Conservation (phyloP, 805 yeast species). For the Komagataella ulmi region DNA sequence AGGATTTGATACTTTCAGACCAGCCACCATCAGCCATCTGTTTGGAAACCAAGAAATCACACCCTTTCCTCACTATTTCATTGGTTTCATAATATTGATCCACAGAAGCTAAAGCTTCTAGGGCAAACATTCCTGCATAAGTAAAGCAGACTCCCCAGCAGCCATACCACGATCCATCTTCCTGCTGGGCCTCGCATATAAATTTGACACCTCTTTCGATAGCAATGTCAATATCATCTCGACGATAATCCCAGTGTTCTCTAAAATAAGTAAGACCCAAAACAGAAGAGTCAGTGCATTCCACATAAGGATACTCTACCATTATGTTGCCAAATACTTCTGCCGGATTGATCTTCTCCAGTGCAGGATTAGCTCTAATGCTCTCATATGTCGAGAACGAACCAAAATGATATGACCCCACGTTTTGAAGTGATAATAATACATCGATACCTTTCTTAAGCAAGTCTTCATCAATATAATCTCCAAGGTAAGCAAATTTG, state of each 20-base stretch:
- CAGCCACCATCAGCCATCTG: conserved; percentile 92
- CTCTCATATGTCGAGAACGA: conserved; percentile 87
- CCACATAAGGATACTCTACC: conserved; percentile 98
- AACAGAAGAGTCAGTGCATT: conserved; percentile 93
- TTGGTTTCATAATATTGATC: conserved; percentile 52
- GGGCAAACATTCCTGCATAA: conserved; percentile 95
- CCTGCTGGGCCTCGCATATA: conserved; percentile 51
- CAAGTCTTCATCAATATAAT: conserved; percentile 31
- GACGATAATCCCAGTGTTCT: conserved; percentile 49
- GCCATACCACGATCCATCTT: conserved; percentile 96
- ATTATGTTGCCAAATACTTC: conserved; percentile 96
- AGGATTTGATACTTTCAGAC: conserved; percentile 90
- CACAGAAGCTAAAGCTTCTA: conserved; percentile 75
- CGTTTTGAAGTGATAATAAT: conserved; percentile 63
- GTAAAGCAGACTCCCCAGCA: conserved; percentile 97
- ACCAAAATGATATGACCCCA: conserved; percentile 70
- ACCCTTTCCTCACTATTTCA: conserved; percentile 54
- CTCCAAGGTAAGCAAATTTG: conserved; percentile 25
- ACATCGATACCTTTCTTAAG: conserved; percentile 66
- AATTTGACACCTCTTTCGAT: conserved; percentile 64
- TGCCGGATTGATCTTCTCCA: conserved; percentile 85
- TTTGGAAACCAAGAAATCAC: conserved; percentile 67
- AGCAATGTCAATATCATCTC: conserved; percentile 51
- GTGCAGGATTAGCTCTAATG: conserved; percentile 63
- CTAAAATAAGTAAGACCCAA: conserved; percentile 76